Evolutionary conservation across 2,329 filamentous ascomycete species (phyloP), one percentile per base, ranked within the genome.

Genomic region (Neofusicoccum umdonicola): DNA sequence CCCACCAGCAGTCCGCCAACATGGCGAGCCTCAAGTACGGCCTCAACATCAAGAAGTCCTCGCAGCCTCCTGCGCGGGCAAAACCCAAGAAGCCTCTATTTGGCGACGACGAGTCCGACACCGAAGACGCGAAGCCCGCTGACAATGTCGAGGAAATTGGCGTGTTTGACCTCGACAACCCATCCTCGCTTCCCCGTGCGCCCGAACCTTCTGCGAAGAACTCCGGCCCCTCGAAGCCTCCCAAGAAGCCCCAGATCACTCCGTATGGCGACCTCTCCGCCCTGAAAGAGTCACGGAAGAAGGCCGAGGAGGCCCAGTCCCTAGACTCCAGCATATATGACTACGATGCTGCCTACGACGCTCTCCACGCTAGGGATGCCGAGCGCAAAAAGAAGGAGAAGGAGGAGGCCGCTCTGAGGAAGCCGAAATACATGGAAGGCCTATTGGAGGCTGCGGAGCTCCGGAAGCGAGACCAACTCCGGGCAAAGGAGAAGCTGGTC

Each of bases 261-360:
- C 65, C 64, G 72, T 88, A 87, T 69, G 85, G 84, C 41, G 89
- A 93, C 71, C 83, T 92, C 1, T 90, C 90, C 3, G 86, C 86
- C 70, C 79, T 85, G 1, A 81, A 89, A 37, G 81, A 86, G 35
- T 86, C 89, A 31, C 85, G 86, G 62, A 87, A 85, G 69, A 83
- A 90, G 69, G 85, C 86, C 42, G 82, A 88, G 67, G 85, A 86
- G 15, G 90, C 90, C 2, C 82, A 87, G 67, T 83, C 86, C 66
- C 73, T 90, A 8, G 91, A 95, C 71, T 81, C 90, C 1, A 88
- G 87, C 56, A 88, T 95, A 69, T 95, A 93, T 81, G 91, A 95
- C 78, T 96, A 95, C 79, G 92, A 96, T 74, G 85, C 85, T 1
- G 90, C 92, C 22, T 93, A 92, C 78, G 91, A 94, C 70, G 90